These are phyloP conservation scores for Physaria fendleri DNA, from an alignment of 345 rosid genomes.

Conservation along the genomic window DNA sequence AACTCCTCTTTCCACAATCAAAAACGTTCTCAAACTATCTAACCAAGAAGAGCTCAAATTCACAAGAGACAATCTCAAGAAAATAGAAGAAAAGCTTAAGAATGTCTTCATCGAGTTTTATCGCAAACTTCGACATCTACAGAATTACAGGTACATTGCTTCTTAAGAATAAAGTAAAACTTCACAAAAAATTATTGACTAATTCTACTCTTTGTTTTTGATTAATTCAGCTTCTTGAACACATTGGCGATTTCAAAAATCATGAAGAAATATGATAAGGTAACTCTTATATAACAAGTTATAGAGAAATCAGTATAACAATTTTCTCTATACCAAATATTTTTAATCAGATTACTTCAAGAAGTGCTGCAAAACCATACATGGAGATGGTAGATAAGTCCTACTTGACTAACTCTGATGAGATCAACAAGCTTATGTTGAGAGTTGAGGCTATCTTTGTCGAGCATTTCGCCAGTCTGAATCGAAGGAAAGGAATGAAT, in stretches of 20 bases:
- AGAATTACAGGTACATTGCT: conserved; percentile 32
- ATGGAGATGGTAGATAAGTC: conserved; percentile 44
- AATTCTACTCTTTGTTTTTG: not conserved
- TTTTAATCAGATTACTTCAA: conserved; percentile 29
- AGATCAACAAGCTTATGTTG: conserved; percentile 47
- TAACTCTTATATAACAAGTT: not conserved
- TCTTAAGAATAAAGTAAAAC: not conserved
- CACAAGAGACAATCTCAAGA: conserved; percentile 38
- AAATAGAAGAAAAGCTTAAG: conserved; percentile 32
- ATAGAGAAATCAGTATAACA: too few species aligned
- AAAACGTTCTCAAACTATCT: conserved; percentile 41
- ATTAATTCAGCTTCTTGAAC: conserved; percentile 35
- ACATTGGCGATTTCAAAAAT: conserved; percentile 39
- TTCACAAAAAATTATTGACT: not conserved
- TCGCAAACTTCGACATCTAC: conserved; percentile 38
- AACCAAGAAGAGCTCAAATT: conserved; percentile 30
- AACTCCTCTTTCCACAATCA: conserved; percentile 58
- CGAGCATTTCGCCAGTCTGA: conserved; percentile 52
- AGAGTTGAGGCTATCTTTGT: conserved; percentile 55
- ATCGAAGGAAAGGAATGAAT: conserved; percentile 55
- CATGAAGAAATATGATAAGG: conserved; percentile 55
- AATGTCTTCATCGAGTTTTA: conserved; percentile 35
- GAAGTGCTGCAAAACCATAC: conserved; percentile 33
- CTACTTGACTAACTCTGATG: conserved; percentile 37
- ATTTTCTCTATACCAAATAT: not conserved